Conservation (phyloP, 257 asterid species). For the Solanum verrucosum region DNA sequence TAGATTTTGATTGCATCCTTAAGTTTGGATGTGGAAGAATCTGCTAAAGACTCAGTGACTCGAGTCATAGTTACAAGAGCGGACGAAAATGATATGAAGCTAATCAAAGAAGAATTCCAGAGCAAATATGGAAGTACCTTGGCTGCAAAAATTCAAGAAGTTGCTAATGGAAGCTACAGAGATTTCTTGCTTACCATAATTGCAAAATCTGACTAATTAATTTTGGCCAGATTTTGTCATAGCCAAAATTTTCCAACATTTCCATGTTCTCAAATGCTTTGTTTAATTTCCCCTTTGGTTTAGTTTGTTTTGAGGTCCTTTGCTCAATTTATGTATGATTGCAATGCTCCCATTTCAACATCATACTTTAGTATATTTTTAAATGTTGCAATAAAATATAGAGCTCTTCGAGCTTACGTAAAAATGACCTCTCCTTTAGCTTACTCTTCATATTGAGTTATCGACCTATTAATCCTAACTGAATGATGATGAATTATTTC, state of each 20-base stretch:
- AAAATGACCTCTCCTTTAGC: background rate
- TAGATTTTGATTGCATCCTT: conserved; percentile 48
- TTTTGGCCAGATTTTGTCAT: background rate
- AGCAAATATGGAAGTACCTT: conserved; percentile 29
- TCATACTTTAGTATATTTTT: background rate
- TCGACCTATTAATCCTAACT: background rate
- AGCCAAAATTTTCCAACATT: background rate
- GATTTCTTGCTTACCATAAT: conserved; percentile 67
- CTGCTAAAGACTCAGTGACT: conserved; percentile 46
- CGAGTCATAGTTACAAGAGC: conserved; percentile 66
- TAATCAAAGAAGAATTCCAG: conserved; percentile 46
- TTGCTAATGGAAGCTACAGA: conserved; percentile 64
- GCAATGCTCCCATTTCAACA: background rate
- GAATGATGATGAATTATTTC: background rate
- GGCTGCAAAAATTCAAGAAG: conserved; percentile 47
- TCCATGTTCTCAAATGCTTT: background rate
- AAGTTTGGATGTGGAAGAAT: conserved; percentile 39
- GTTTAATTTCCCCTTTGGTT: background rate
- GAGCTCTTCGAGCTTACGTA: background rate
- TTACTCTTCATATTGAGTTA: background rate
- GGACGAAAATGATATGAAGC: conserved; percentile 66
- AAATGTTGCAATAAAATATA: background rate
- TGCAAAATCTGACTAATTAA: conserved; percentile 18
- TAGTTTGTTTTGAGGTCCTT: background rate
- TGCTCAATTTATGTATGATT: background rate